phyloP scores from a whole-genome alignment of 306 rosid genomes.

The Lagenaria siceraria region DNA sequence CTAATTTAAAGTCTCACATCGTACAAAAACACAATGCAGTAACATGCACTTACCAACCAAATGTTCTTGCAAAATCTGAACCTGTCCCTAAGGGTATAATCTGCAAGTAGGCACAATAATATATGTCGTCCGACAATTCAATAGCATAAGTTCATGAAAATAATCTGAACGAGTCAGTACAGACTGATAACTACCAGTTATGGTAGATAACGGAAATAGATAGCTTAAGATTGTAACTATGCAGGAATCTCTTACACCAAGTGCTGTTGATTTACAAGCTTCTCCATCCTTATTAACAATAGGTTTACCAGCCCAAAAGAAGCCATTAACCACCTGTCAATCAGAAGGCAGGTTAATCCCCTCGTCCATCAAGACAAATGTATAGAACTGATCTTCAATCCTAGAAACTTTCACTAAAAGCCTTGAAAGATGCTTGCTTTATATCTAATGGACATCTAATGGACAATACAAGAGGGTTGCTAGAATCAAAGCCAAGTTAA shows the following conservation, averaged over 20 bases:
- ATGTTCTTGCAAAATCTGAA: conserved; percentile 83
- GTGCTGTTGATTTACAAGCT: conserved; percentile 62
- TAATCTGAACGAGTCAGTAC: background rate
- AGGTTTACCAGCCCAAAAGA: conserved; percentile 90
- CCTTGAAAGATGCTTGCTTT: background rate
- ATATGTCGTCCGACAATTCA: conserved; percentile 7
- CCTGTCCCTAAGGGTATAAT: conserved; percentile 94
- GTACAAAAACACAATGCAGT: background rate
- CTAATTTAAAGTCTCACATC: background rate
- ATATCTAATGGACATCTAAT: background rate
- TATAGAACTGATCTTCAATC: background rate
- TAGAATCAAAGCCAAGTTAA: background rate
- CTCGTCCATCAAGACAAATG: background rate
- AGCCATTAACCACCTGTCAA: conserved; percentile 89
- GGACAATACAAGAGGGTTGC: background rate
- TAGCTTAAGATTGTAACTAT: conserved; percentile 6
- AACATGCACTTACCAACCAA: conserved; percentile 58
- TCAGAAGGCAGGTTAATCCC: conserved; percentile 7
- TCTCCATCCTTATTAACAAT: conserved; percentile 48
- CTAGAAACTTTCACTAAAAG: background rate
- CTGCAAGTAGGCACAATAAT: conserved; percentile 38
- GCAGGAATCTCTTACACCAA: conserved; percentile 64
- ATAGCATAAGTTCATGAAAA: background rate
- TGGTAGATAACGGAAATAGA: background rate
- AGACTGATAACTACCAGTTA: background rate